These are phyloP conservation scores for Sicyos edulis DNA, from an alignment of 306 rosid species.

Conservation along the genomic window DNA sequence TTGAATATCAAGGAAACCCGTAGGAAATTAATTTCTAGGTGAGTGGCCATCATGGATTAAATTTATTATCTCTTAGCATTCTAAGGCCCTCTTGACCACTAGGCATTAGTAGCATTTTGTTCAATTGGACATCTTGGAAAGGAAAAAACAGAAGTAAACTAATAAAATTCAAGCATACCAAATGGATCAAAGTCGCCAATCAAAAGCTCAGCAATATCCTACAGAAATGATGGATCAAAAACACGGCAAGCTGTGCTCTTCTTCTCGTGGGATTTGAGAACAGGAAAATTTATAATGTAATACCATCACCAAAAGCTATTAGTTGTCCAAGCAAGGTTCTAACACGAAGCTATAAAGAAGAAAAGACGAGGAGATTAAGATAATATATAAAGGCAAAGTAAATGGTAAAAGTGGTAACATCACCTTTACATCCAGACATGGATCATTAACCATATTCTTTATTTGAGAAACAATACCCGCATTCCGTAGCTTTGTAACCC, in stretches of 20 bases:
- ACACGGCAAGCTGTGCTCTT: conserved; percentile 25
- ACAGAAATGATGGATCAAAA: conserved; percentile 22
- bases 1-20: too few species aligned
- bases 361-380: conserved; percentile 6
- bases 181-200: conserved; percentile 31
- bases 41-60: too few species aligned
- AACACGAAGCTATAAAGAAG: conserved; percentile 59
- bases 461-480: conserved; percentile 66
- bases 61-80: too few species aligned
- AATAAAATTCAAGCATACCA: conserved; percentile 37
- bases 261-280: conserved; percentile 21
- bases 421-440: conserved; percentile 76
- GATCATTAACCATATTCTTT: conserved; percentile 66
- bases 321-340: conserved; percentile 55
- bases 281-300: conserved; percentile 22
- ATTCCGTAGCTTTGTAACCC: conserved; percentile 44
- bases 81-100: too few species aligned
- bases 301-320: conserved; percentile 44
- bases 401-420: conserved; percentile 8
- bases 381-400: neutral
- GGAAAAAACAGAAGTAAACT: neutral
- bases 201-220: conserved; percentile 26
- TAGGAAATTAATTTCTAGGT: too few species aligned
- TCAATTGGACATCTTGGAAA: neutral
- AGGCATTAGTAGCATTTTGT: neutral